These are phyloP conservation scores for Bacidia rubella DNA, from an alignment of 495 filamentous ascomycete genomes.

Conservation along the genomic window DNA sequence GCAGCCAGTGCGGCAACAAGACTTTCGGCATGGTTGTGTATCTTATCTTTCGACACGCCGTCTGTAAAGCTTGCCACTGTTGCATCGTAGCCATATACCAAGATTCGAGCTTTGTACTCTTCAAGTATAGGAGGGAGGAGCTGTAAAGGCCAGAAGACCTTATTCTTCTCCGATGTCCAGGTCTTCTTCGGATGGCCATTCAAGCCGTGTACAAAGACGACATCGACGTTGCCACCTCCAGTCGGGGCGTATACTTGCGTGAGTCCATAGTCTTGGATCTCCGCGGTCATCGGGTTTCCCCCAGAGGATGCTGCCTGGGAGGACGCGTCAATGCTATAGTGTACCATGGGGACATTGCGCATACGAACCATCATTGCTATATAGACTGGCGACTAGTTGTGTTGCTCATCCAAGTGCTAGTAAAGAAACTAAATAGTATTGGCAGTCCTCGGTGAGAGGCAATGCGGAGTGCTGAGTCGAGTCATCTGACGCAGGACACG, in stretches of 20 bases:
- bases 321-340: constrained; percentile 5
- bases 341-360: neutral
- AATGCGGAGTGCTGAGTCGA: neutral
- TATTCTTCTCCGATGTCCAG: constrained; percentile 45
- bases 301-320: constrained; percentile 9
- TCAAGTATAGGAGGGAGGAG: constrained; percentile 54
- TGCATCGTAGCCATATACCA: constrained; percentile 79
- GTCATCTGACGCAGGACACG: neutral
- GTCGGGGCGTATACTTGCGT: constrained; percentile 50
- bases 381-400: neutral
- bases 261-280: constrained; percentile 51
- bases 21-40: constrained; percentile 76
- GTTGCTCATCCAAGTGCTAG: neutral
- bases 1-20: constrained; percentile 47
- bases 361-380: constrained; percentile 12
- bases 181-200: constrained; percentile 65
- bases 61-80: constrained; percentile 55
- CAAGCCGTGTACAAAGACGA: constrained; percentile 72
- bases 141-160: constrained; percentile 57
- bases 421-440: neutral
- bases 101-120: constrained; percentile 48
- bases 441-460: neutral
- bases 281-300: constrained; percentile 26
- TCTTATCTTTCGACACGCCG: constrained; percentile 52
- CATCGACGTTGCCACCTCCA: constrained; percentile 40